These are phyloP conservation scores for Chlorella variabilis DNA, from an alignment of 163 green algal species.

Conservation along the genomic window DNA sequence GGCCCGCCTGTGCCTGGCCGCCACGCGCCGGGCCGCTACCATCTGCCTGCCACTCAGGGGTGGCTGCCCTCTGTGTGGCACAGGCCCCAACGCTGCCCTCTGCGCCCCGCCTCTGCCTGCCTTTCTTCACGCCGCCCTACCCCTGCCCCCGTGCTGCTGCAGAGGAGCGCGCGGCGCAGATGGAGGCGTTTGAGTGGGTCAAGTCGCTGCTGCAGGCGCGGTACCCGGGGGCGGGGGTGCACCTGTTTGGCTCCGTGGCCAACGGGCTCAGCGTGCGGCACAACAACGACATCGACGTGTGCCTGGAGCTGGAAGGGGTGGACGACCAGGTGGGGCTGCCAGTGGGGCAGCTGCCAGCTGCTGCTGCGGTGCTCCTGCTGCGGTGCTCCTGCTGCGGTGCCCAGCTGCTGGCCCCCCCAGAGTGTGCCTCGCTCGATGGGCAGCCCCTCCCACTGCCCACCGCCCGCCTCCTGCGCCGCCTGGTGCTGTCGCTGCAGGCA, in stretches of 20 bases:
- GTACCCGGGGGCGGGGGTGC: slow-evolving; percentile 63
- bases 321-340: slow-evolving; percentile 46
- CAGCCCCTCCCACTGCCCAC: no score
- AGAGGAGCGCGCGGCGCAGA: slow-evolving; percentile 48
- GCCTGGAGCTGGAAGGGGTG: slow-evolving; percentile 65
- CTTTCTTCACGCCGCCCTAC: neutral
- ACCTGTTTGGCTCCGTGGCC: slow-evolving; percentile 85
- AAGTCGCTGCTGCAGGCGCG: slow-evolving; percentile 28
- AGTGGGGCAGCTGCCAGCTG: no score
- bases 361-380: no score
- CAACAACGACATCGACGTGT: slow-evolving; percentile 91
- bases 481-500: slow-evolving; percentile 44
- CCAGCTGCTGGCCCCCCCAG: no score
- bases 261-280: slow-evolving; percentile 80
- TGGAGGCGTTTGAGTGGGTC: slow-evolving; percentile 41
- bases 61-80: no score
- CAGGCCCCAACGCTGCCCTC: no score
- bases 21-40: neutral
- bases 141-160: neutral
- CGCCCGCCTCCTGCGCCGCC: no score
- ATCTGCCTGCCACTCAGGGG: no score
- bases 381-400: no score
- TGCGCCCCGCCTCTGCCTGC: no score
- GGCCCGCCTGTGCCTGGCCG: neutral
- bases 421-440: no score